These are phyloP conservation scores for Gigaspora rosea DNA, from an alignment of 192 early-diverging fungal species.

Conservation along the genomic window DNA sequence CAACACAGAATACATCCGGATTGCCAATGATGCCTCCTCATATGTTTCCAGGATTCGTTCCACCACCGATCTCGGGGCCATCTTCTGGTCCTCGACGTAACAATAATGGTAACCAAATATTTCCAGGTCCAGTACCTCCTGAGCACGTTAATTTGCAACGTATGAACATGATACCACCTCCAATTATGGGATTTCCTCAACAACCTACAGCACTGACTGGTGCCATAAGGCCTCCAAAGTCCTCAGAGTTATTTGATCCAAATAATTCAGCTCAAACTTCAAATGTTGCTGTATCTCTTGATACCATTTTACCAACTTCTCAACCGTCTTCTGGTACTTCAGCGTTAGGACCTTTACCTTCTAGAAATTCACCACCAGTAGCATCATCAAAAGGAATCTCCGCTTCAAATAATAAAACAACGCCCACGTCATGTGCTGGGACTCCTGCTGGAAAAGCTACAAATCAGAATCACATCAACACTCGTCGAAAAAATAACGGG, in stretches of 20 bases:
- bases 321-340: neutral
- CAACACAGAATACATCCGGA: conserved; percentile 3
- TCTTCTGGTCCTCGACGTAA: conserved; percentile 9
- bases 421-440: neutral
- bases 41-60: conserved; percentile 2
- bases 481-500: conserved; percentile 1
- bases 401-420: neutral
- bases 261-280: conserved; percentile 2
- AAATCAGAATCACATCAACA: neutral
- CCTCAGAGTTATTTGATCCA: conserved; percentile 30
- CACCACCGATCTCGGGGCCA: neutral
- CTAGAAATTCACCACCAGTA: neutral
- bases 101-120: conserved; percentile 20
- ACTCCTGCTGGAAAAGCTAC: neutral
- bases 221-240: conserved; percentile 29
- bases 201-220: conserved; percentile 1
- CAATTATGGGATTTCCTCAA: conserved; percentile 8
- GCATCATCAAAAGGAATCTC: neutral
- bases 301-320: neutral
- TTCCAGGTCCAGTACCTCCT: neutral
- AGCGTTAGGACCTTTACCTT: neutral
- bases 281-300: neutral
- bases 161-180: neutral
- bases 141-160: conserved; percentile 15
- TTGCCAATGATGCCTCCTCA: conserved; percentile 9